Evolutionary conservation across 345 rosid genomes (phyloP), one percentile per base, ranked within the genome.

Genomic region (Eutrema yunnanense): DNA sequence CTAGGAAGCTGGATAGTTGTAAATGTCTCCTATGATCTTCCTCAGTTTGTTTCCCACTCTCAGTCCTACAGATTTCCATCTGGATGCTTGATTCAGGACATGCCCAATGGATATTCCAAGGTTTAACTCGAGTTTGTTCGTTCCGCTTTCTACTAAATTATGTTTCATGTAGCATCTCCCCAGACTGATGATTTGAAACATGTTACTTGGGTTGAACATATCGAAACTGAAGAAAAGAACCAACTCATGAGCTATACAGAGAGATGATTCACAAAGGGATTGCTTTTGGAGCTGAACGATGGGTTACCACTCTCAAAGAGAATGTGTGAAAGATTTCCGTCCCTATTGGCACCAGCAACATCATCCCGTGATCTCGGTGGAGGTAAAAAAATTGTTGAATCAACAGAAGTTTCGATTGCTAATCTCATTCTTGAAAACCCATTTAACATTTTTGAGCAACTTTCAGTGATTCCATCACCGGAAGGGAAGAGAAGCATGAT

Each of bases 21-120:
- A 8, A 88, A 88, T 74, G 93, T 95, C 78, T 95, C 99, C 1
- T 88, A 90, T 62, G 91, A 95, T 62, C 80, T 86, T 72, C 85
- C 96, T 42, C 97, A 90, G 67, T 82, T 85, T 62, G 72, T 84
- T 71, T 80, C 94, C 32, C 90, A 86, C 26, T 81, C 79, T 71
- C 85, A 52, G 34, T 85, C 82, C 52, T 83, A 78, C 63, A 83
- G 86, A 79, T 92, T 83, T 72, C 99, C 98, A 54, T 95, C 99
- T 32, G 99, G 99, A 47, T 90, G 98, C 83, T 86, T 95, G 84
- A 92, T 95, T 78, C 96, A 95, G 74, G 96, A 92, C 83, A 86
- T 92, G 87, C 96, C 99, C n/a, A 90, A 88, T 67, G 99, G 99
- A 11, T 95, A 88, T 78, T 92, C 92, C 53, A 90, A 92, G 97